phyloP scores from a whole-genome alignment of 2,329 filamentous ascomycete genomes.

The Penicillium sp. region DNA sequence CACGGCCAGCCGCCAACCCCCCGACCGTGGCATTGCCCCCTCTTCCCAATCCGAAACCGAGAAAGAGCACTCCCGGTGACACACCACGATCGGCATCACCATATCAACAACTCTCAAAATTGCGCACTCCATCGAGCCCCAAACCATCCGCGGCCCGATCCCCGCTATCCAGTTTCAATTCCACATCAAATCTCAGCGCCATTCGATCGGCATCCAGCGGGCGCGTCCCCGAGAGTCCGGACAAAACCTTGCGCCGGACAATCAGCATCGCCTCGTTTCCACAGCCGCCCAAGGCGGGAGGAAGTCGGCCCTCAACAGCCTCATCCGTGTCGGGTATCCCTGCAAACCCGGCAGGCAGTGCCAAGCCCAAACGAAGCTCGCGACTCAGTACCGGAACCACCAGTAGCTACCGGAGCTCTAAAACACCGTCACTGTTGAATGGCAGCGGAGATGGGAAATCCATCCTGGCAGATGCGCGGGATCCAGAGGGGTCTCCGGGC shows the following conservation, averaged over 20 bases:
- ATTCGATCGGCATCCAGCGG: constrained; percentile 58
- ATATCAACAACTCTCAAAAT: constrained; percentile 50
- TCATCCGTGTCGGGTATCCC: constrained; percentile 43
- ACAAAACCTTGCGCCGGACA: constrained; percentile 77
- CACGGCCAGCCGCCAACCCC: constrained; percentile 62
- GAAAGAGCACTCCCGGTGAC: constrained; percentile 62
- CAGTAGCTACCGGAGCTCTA: constrained; percentile 50
- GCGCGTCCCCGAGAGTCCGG: constrained; percentile 54
- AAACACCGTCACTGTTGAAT: constrained; percentile 74
- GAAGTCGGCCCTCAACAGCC: constrained; percentile 63
- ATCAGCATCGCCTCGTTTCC: constrained; percentile 95
- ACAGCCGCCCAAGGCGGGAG: constrained; percentile 74
- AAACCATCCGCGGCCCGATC: constrained; percentile 54
- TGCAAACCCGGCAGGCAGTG: constrained; percentile 30
- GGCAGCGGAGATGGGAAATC: constrained; percentile 76
- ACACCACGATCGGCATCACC: constrained; percentile 45
- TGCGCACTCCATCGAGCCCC: constrained; percentile 60
- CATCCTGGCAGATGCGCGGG: constrained; percentile 63
- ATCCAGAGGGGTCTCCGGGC: constrained; percentile 78
- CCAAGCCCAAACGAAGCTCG: constrained; percentile 57
- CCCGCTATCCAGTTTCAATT: constrained; percentile 47
- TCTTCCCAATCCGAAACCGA: constrained; percentile 70
- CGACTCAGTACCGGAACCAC: constrained; percentile 58
- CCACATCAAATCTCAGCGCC: constrained; percentile 57
- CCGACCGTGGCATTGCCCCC: constrained; percentile 72